Evolutionary conservation across 805 yeast genomes (phyloP).

Genomic region (Limtongia smithiae): DNA sequence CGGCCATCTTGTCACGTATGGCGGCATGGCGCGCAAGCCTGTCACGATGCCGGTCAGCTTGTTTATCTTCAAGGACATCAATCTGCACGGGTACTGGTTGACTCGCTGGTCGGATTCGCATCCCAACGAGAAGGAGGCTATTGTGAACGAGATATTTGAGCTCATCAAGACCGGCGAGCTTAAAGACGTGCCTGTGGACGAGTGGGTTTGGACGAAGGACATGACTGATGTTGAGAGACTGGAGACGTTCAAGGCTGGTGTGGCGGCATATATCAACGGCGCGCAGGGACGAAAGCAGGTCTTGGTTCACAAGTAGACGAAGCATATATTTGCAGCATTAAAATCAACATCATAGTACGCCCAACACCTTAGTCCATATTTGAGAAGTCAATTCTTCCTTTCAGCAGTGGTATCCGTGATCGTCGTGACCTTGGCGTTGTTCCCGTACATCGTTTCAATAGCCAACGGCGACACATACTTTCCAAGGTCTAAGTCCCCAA

Average conservation of each 20-base stretch:
- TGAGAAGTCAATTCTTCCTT: neutral
- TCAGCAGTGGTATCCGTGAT: neutral
- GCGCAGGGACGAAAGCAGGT: constrained; percentile 43
- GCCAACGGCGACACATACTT: constrained; percentile 21
- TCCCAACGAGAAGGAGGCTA: constrained; percentile 56
- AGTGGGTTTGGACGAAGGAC: constrained; percentile 39
- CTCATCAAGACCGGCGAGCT: constrained; percentile 59
- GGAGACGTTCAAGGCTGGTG: constrained; percentile 44
- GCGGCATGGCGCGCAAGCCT: constrained; percentile 97
- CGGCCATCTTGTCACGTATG: constrained; percentile 84
- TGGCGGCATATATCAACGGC: constrained; percentile 43
- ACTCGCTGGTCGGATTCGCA: constrained; percentile 59
- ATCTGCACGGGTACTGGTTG: constrained; percentile 90
- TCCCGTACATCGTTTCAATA: constrained; percentile 37
- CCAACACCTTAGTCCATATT: too few relatives aligned
- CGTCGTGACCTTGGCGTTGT: too few relatives aligned
- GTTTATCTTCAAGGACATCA: constrained; percentile 83
- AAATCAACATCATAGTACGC: too few relatives aligned
- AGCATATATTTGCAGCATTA: too few relatives aligned
- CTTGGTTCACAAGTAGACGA: constrained; percentile 35
- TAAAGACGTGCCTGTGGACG: constrained; percentile 46
- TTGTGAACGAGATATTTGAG: constrained; percentile 54
- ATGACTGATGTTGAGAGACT: constrained; percentile 45
- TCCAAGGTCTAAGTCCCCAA: constrained; percentile 34
- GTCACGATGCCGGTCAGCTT: constrained; percentile 85